Evolutionary conservation across 345 rosid genomes (phyloP).

Genomic region (Durio zibethinus): DNA sequence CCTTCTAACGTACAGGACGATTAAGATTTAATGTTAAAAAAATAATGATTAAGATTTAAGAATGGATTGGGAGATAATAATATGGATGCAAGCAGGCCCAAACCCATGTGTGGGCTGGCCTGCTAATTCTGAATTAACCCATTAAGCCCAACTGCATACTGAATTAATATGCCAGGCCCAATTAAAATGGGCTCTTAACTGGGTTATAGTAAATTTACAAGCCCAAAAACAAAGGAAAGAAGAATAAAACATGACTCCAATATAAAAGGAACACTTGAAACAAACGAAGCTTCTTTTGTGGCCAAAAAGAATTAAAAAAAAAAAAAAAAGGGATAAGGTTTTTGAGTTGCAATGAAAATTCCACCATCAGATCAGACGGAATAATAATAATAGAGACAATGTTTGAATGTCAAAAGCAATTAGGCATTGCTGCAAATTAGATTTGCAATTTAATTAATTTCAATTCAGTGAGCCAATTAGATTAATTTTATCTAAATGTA

Average conservation of each 20-base stretch:
- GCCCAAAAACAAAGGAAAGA: neutral
- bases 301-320: no score
- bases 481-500: neutral
- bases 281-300: no score
- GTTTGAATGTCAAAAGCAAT: constrained; percentile 31
- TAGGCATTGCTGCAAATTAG: constrained; percentile 34
- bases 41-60: no score
- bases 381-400: neutral
- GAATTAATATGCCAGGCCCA: no score
- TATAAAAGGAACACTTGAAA: neutral
- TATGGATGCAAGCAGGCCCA: neutral
- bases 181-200: neutral
- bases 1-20: no score
- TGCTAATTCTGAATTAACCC: neutral
- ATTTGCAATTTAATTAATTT: neutral
- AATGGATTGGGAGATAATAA: neutral
- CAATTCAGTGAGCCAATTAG: constrained; percentile 10
- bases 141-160: neutral
- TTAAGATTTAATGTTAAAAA: no score
- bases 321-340: no score
- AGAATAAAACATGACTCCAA: neutral
- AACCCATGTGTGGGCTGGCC: neutral
- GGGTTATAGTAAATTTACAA: neutral
- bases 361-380: neutral
- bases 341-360: neutral